Percentiles rank a stretch among this genome's conserved stretches.
phyloP scores from a whole-genome alignment of 2,329 filamentous ascomycete species.

The Stemphylium lycopersici region DNA sequence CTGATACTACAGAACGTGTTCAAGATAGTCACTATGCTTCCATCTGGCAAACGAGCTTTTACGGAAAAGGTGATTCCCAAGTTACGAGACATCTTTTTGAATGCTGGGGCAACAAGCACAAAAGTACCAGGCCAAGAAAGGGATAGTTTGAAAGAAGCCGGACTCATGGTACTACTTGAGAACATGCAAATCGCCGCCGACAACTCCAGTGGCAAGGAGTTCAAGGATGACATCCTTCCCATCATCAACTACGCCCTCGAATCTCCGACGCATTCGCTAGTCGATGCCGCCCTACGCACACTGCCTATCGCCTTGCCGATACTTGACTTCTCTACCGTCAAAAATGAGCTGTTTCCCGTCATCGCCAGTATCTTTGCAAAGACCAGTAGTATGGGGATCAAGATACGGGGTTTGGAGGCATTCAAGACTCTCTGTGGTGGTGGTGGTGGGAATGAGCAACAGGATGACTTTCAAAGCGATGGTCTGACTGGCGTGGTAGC shows the following conservation, averaged over 20 bases:
- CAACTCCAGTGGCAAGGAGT: conserved; percentile 88
- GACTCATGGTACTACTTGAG: conserved; percentile 88
- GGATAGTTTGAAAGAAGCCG: conserved; percentile 83
- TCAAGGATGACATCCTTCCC: conserved; percentile 93
- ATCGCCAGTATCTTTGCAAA: conserved; percentile 89
- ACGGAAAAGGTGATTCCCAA: conserved; percentile 84
- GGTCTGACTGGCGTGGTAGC: conserved; percentile 74
- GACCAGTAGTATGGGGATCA: conserved; percentile 92
- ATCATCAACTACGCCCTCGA: conserved; percentile 84
- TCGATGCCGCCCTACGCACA: conserved; percentile 82
- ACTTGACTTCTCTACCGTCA: conserved; percentile 94
- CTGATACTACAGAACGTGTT: conserved; percentile 91
- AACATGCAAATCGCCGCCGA: conserved; percentile 76
- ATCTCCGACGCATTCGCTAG: conserved; percentile 84
- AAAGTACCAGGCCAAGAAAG: conserved; percentile 66
- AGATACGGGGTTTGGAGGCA: conserved; percentile 88
- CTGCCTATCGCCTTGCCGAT: conserved; percentile 82
- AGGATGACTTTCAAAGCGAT: conserved; percentile 58
- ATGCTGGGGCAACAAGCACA: conserved; percentile 51
- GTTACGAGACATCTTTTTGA: conserved; percentile 81
- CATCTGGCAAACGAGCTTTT: conserved; percentile 75
- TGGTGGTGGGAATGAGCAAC: conserved; percentile 66
- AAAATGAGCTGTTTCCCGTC: conserved; percentile 93
- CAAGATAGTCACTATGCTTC: conserved; percentile 80
- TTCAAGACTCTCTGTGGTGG: conserved; percentile 91